A percentile compares a stretch with the other conserved stretches of the same genome.
phyloP scores from a whole-genome alignment of 2,329 filamentous ascomycete genomes.

The Monosporascus sp. region DNA sequence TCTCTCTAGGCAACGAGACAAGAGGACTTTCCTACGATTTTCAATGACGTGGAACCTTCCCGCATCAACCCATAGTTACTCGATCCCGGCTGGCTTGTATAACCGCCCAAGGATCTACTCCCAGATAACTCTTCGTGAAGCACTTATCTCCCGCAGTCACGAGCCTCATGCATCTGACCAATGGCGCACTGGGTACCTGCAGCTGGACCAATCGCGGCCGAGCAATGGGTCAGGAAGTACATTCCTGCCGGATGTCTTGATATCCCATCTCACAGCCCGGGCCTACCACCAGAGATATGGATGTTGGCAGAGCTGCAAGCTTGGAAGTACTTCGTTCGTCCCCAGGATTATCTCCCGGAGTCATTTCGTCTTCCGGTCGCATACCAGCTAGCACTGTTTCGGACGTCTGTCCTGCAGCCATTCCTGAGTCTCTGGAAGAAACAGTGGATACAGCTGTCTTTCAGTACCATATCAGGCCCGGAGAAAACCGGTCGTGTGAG shows the following conservation, averaged over 20 bases:
- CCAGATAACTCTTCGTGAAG: too few relatives aligned
- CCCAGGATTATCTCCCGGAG: constrained; percentile 11
- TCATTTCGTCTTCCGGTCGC: background rate
- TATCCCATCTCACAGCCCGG: constrained; percentile 19
- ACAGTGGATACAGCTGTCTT: constrained; percentile 41
- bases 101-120: too few relatives aligned
- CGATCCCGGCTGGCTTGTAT: too few relatives aligned
- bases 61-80: too few relatives aligned
- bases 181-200: too few relatives aligned
- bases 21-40: too few relatives aligned
- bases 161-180: too few relatives aligned
- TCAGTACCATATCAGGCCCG: constrained; percentile 19
- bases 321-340: constrained; percentile 26
- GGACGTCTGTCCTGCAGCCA: constrained; percentile 14
- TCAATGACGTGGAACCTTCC: too few relatives aligned
- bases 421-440: constrained; percentile 28
- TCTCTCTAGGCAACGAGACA: too few relatives aligned
- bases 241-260: constrained; percentile 38
- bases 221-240: constrained; percentile 21
- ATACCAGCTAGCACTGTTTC: constrained; percentile 25
- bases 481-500: constrained; percentile 34
- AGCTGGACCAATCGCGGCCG: background rate
- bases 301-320: constrained; percentile 2
- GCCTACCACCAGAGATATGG: constrained; percentile 11
- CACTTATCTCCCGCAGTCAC: too few relatives aligned